Conservation (phyloP, 495 filamentous ascomycete genomes). For the Bathelium albidoporum region DNA sequence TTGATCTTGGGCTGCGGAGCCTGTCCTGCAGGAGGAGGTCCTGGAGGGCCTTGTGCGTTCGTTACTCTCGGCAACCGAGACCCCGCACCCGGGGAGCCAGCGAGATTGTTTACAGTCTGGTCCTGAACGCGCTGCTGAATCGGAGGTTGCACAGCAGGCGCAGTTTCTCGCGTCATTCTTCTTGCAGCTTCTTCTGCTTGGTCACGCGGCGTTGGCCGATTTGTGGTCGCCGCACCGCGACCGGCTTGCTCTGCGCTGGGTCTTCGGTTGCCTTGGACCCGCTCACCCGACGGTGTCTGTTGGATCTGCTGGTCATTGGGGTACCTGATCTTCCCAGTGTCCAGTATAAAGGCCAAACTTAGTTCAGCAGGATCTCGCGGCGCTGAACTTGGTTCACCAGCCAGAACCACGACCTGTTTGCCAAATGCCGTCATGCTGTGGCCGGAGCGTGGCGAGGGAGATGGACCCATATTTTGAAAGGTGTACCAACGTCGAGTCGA, state of each 20-base stretch:
- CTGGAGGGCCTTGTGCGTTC: conserved; percentile 59
- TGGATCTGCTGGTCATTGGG: conserved; percentile 61
- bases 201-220: background rate
- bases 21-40: conserved; percentile 79
- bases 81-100: conserved; percentile 7
- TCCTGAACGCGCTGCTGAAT: conserved; percentile 10
- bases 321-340: conserved; percentile 92
- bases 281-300: conserved; percentile 22
- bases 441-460: conserved; percentile 83
- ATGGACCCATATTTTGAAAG: conserved; percentile 98
- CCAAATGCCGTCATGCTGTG: conserved; percentile 95
- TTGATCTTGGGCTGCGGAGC: conserved; percentile 57
- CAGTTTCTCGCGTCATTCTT: conserved; percentile 9
- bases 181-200: background rate
- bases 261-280: conserved; percentile 28
- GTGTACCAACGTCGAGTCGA: conserved; percentile 91
- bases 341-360: conserved; percentile 79
- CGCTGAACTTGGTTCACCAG: conserved; percentile 86
- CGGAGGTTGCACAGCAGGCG: conserved; percentile 15
- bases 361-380: conserved; percentile 71
- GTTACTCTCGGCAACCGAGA: conserved; percentile 63
- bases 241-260: conserved; percentile 25
- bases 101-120: conserved; percentile 21
- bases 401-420: conserved; percentile 83
- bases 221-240: background rate